Percentiles rank a stretch among this genome's conserved stretches.
phyloP scores from a whole-genome alignment of 768 basidiomycete species.

The Chalciporus chontae region DNA sequence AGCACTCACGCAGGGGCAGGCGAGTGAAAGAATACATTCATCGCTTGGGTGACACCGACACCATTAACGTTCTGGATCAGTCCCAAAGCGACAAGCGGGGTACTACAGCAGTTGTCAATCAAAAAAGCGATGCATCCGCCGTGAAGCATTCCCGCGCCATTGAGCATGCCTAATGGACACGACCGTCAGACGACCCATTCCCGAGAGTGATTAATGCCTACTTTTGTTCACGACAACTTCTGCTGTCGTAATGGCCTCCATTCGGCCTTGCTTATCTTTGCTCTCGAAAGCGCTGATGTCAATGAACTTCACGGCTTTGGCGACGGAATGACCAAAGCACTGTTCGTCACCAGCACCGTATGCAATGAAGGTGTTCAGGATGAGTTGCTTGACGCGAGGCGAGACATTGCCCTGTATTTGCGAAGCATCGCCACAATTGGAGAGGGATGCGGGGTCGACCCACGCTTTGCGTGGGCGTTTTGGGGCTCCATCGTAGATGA shows the following conservation, averaged over 20 bases:
- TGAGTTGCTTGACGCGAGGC: conserved; percentile 60
- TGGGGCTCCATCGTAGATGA: conserved; percentile 21
- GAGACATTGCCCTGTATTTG: conserved; percentile 62
- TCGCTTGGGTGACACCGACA: conserved; percentile 70
- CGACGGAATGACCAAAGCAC: conserved; percentile 59
- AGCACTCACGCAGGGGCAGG: conserved; percentile 57
- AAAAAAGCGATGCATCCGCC: conserved; percentile 74
- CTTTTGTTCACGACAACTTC: conserved; percentile 64
- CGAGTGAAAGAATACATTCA: conserved; percentile 68
- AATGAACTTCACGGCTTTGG: conserved; percentile 56
- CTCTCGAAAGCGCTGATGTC: conserved; percentile 52
- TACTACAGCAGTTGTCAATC: conserved; percentile 70
- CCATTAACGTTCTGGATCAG: conserved; percentile 58
- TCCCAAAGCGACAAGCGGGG: conserved; percentile 65
- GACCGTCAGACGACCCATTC: conserved; percentile 3
- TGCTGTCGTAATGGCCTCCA: conserved; percentile 60
- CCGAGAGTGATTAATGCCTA: conserved; percentile 27
- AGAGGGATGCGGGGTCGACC: conserved; percentile 64
- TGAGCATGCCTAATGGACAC: conserved; percentile 55
- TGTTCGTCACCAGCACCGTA: conserved; percentile 69
- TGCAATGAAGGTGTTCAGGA: conserved; percentile 60
- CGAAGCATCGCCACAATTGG: conserved; percentile 54
- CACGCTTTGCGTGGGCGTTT: conserved; percentile 40
- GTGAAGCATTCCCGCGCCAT: conserved; percentile 72
- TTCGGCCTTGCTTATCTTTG: conserved; percentile 44